phyloP scores from a whole-genome alignment of 2,329 filamentous ascomycete species.

The Metarhizium robertsii region DNA sequence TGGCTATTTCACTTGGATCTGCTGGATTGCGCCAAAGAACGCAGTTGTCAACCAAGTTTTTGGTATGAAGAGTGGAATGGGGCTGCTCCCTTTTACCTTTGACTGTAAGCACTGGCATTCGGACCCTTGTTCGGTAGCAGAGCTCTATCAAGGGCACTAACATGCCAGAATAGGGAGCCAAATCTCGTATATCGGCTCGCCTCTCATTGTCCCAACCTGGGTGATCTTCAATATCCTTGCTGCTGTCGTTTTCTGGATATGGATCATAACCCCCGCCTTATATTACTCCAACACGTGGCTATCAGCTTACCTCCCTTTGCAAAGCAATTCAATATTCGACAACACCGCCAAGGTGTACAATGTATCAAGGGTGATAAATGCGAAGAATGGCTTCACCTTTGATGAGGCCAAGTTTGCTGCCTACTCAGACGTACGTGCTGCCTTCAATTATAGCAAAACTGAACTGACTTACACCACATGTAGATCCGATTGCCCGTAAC shows the following conservation, averaged over 20 bases:
- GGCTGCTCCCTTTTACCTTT: constrained; percentile 30
- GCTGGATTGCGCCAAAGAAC: constrained; percentile 39
- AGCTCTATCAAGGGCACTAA: neutral
- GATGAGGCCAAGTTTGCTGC: constrained; percentile 37
- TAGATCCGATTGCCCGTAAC: constrained; percentile 34
- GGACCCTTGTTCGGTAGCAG: neutral
- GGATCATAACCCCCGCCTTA: constrained; percentile 31
- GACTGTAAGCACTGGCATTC: constrained; percentile 21
- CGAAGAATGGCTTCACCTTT: constrained; percentile 29
- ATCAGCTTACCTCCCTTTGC: constrained; percentile 42
- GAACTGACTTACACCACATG: neutral
- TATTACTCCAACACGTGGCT: constrained; percentile 41
- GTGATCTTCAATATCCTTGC: constrained; percentile 38
- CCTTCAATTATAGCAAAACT: neutral
- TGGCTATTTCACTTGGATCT: constrained; percentile 36
- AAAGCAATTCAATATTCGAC: constrained; percentile 43
- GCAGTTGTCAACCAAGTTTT: constrained; percentile 36
- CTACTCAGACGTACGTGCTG: constrained; percentile 36
- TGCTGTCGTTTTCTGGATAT: constrained; percentile 38
- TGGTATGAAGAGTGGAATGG: constrained; percentile 34
- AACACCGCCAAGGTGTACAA: constrained; percentile 41
- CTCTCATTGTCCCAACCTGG: constrained; percentile 31
- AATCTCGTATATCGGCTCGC: constrained; percentile 31
- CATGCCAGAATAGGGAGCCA: constrained; percentile 11
- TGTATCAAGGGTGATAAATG: constrained; percentile 35